These are phyloP conservation scores for Centrapalus pauciflorus DNA, from an alignment of 129 eudicot species.

Conservation along the genomic window DNA sequence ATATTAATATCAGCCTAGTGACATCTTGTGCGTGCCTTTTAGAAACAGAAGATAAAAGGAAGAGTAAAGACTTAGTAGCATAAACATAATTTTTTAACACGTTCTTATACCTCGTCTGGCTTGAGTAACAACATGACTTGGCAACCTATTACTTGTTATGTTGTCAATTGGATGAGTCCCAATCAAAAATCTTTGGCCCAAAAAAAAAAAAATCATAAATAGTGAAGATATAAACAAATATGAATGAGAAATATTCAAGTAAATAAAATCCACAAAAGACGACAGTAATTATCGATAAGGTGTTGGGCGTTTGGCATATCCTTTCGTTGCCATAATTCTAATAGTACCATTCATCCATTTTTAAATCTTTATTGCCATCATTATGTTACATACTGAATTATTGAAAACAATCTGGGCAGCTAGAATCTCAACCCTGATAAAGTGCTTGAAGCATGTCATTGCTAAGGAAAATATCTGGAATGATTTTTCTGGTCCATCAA, in stretches of 20 bases:
- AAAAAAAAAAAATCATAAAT: constrained; percentile 5
- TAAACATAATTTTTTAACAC: constrained; percentile 9
- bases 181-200: not conserved
- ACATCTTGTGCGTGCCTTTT: not conserved
- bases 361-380: constrained; percentile 16
- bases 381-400: constrained; percentile 20
- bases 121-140: not conserved
- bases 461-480: constrained; percentile 8
- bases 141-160: not conserved
- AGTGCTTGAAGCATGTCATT: constrained; percentile 19
- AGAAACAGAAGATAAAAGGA: not conserved
- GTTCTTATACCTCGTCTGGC: constrained; percentile 9
- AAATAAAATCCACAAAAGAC: constrained; percentile 5
- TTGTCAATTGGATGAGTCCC: constrained; percentile 1
- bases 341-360: constrained; percentile 1
- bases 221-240: not conserved
- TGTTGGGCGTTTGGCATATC: constrained; percentile 11
- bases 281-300: constrained; percentile 10
- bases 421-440: constrained; percentile 9
- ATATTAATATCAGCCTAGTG: not conserved
- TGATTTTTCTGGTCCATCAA: constrained; percentile 9
- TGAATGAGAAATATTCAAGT: constrained; percentile 1
- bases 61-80: too few relatives aligned
- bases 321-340: constrained; percentile 1
- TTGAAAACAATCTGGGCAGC: constrained; percentile 24